Base-by-base conservation (phyloP, 345 rosid genomes). In the Alliaria petiolata region DNA sequence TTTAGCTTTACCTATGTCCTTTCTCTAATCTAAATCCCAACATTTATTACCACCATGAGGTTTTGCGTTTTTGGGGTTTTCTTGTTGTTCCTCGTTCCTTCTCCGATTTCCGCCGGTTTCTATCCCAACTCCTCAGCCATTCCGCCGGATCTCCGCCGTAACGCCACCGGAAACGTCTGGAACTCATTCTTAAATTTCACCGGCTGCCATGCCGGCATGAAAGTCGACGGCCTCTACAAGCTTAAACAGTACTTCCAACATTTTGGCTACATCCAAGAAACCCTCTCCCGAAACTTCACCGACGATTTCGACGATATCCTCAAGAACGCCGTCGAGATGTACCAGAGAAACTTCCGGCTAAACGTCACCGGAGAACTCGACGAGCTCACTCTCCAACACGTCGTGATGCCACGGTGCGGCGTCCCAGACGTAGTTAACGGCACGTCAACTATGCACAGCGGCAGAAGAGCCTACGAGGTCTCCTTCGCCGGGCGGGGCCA, bases 371-470 rank as follows among this genome's bases (percentile, higher is more conserved):
- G 98, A 5, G 62, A 77, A 39, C 95, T 93, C 69, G 96, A 93
- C 28, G 70, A 72, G 5, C 71, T 77, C 36, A 93, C 98, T 4
- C 54, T 93, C 3, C 46, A 74, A 54, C 87, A 82, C 62, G 78
- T 93, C 49, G 65, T 80, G 7, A 78, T 69, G 33, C 96, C 98
- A 1, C 80, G 97, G 54, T 93, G 98, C 70, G 97, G 98, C 13
- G 83, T 85, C 70, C 85, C 98, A 8, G 98, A 93, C 60, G 72
- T 93, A 10, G 81, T 93, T 67, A 93, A 93, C 81, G 97, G 98
- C 4, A 66, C 95, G 2, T 81, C 89, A 1, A 65, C 83, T 2
- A 93, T 93, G 98, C 89, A 80, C 71, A 87, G 90, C 56, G 84
- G 79, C 25, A 62, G 70, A 65, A 76, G 53, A 3, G 3, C 68